phyloP scores from a whole-genome alignment of 202 grass and related monocot genomes.

The Elaeis oleifera region DNA sequence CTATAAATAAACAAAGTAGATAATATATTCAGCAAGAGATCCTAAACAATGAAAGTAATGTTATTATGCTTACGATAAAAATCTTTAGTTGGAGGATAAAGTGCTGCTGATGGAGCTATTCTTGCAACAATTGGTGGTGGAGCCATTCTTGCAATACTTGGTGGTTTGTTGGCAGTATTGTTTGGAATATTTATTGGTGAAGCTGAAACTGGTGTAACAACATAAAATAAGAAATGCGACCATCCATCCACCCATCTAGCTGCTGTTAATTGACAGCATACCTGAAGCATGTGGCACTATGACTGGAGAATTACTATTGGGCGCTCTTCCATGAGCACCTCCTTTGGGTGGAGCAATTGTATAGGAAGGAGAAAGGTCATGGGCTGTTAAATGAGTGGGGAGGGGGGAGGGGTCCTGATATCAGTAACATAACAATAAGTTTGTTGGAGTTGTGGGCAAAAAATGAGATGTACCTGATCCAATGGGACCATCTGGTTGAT shows the following conservation, averaged over 20 bases:
- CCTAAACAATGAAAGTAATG: not conserved
- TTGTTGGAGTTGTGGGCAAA: too few relatives aligned
- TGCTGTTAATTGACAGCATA: constrained; percentile 24
- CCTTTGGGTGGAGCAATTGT: constrained; percentile 26
- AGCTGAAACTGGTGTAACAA: constrained; percentile 14
- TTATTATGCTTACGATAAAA: constrained; percentile 32
- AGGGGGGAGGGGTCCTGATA: too few relatives aligned
- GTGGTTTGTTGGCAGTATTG: constrained; percentile 32
- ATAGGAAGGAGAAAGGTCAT: constrained; percentile 18
- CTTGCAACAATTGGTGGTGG: constrained; percentile 31
- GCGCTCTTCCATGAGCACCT: constrained; percentile 28
- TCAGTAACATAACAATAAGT: too few relatives aligned
- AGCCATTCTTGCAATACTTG: constrained; percentile 34
- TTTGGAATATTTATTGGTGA: constrained; percentile 21
- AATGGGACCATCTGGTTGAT: constrained; percentile 40
- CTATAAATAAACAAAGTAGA: constrained; percentile 7
- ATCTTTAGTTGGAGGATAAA: constrained; percentile 33
- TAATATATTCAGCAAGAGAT: constrained; percentile 10
- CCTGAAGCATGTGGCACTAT: constrained; percentile 48
- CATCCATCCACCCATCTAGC: not conserved
- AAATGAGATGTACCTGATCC: constrained; percentile 38
- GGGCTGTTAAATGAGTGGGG: not conserved
- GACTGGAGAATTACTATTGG: constrained; percentile 41
- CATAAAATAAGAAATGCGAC: not conserved
- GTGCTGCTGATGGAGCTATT: constrained; percentile 33